A percentile compares a stretch with the other conserved stretches of the same genome.
Evolutionary conservation across 2,329 filamentous ascomycete species (phyloP).

Genomic region (Neoarthrinium moseri): DNA sequence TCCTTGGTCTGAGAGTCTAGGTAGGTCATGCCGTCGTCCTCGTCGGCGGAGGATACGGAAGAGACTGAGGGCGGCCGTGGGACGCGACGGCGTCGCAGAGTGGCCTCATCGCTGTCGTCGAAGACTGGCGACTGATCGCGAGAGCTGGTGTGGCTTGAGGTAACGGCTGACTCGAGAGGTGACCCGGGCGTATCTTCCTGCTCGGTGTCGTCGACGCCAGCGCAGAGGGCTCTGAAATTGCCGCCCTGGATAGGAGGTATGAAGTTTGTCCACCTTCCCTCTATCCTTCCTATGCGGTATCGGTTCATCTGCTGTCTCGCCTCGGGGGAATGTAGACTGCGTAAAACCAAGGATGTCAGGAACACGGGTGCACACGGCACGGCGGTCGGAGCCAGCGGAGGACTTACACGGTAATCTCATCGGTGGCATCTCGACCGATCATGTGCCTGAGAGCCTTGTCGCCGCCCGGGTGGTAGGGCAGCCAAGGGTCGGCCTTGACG

Average conservation of each 20-base stretch:
- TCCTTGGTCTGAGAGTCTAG: constrained; percentile 72
- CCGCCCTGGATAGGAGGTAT: constrained; percentile 90
- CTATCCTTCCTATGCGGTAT: constrained; percentile 80
- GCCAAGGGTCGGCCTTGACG: constrained; percentile 84
- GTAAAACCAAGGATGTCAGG: constrained; percentile 14
- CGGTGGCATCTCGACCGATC: constrained; percentile 90
- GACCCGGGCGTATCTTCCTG: constrained; percentile 19
- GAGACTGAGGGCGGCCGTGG: constrained; percentile 52
- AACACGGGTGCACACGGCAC: constrained; percentile 7
- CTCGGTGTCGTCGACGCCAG: constrained; percentile 36
- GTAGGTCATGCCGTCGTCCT: constrained; percentile 59
- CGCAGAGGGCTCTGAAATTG: constrained; percentile 56
- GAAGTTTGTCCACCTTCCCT: constrained; percentile 85
- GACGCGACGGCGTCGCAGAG: constrained; percentile 28
- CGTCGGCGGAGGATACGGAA: constrained; percentile 54
- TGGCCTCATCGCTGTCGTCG: constrained; percentile 40
- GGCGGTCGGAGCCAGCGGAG: constrained; percentile 9
- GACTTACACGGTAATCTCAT: constrained; percentile 85
- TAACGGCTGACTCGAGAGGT: constrained; percentile 20
- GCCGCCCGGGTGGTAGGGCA: constrained; percentile 88
- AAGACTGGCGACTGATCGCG: constrained; percentile 49
- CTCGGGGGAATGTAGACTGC: constrained; percentile 77
- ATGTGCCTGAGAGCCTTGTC: constrained; percentile 90
- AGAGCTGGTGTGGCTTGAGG: constrained; percentile 54
- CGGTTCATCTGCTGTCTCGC: constrained; percentile 73